These are phyloP conservation scores for Pichia nanzhaoensis DNA, from an alignment of 805 yeast genomes.

Conservation along the genomic window DNA sequence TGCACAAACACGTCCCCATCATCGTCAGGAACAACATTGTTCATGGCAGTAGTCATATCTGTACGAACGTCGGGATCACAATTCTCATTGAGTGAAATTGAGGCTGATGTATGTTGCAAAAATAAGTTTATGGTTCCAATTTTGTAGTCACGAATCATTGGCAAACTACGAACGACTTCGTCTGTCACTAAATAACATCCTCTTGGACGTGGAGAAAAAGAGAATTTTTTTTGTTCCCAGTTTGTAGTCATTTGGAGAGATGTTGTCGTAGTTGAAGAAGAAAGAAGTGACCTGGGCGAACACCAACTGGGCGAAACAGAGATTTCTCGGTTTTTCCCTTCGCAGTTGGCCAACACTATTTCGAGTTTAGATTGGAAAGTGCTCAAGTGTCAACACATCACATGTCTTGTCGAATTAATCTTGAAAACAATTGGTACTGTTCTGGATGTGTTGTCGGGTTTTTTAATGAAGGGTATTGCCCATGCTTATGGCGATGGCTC, in stretches of 20 bases:
- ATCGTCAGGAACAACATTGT: slow-evolving; percentile 62
- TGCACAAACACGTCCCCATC: slow-evolving; percentile 45
- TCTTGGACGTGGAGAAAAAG: slow-evolving; percentile 49
- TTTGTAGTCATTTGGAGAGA: slow-evolving; percentile 23
- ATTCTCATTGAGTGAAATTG: slow-evolving; percentile 68
- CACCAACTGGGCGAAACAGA: no score
- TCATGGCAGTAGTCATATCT: slow-evolving; percentile 61
- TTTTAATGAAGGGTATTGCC: no score
- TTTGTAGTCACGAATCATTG: slow-evolving; percentile 52
- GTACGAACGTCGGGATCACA: slow-evolving; percentile 71
- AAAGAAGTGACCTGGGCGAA: no score
- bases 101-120: slow-evolving; percentile 77
- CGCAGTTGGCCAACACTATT: no score
- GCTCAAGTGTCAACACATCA: no score
- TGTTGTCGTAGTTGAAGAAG: background rate
- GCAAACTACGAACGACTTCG: slow-evolving; percentile 49
- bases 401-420: no score
- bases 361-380: no score
- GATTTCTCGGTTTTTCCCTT: no score
- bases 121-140: slow-evolving; percentile 62
- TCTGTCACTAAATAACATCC: slow-evolving; percentile 71
- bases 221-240: slow-evolving; percentile 57
- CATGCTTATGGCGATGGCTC: no score
- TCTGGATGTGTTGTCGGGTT: no score
- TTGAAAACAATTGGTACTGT: no score